Base-by-base conservation (phyloP, 2,329 filamentous ascomycete species). In the Verticillium isaacii region DNA sequence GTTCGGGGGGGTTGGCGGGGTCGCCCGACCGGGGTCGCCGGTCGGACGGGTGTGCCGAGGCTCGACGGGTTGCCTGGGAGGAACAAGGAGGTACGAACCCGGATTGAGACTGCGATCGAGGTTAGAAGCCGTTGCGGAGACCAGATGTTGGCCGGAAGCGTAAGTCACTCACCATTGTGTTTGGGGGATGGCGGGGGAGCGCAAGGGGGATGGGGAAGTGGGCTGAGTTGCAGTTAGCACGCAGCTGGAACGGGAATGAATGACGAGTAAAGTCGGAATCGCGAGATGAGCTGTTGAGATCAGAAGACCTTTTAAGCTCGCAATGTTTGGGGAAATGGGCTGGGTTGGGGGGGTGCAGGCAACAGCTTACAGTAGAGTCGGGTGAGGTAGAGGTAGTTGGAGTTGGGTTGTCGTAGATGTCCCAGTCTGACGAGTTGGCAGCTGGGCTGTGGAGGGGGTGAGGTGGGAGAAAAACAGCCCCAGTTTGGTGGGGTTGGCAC, bases 21-120 rank as follows among this genome's bases (percentile, higher is more conserved):
- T 54, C n/a, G 45, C 45, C 45, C 45, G 45, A 60, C 32, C 39
- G 34, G 32, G 17, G 34, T 32, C 37, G 36, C 32, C 12, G 32
- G 59, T 32, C 29, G 25, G n/a, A 23, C 34, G 25, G 34, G 29
- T 32, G 59, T 19, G 50, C 41, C 54, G 57, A 63, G 32, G 61
- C 50, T 15, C 59, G 55, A 60, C 54, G 59, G 55, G 60, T 59
- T 36, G 41, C 17, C 14, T 37, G 64, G 64, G 17, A 52, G 61
- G 69, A 67, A 65, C 63, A 68, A 67, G 69, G 65, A 62, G 58
- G 62, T 65, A 86, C 84, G 75, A 80, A 89, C 86, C 86, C 86
- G 76, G 86, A 88, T 84, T 87, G 84, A 87, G 86, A 88, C 86
- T 89, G 58, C 41, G 58, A 55, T 56, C 39, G 57, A 50, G 52